Evolutionary conservation across 306 rosid species (phyloP).

Genomic region (Malus asiatica): DNA sequence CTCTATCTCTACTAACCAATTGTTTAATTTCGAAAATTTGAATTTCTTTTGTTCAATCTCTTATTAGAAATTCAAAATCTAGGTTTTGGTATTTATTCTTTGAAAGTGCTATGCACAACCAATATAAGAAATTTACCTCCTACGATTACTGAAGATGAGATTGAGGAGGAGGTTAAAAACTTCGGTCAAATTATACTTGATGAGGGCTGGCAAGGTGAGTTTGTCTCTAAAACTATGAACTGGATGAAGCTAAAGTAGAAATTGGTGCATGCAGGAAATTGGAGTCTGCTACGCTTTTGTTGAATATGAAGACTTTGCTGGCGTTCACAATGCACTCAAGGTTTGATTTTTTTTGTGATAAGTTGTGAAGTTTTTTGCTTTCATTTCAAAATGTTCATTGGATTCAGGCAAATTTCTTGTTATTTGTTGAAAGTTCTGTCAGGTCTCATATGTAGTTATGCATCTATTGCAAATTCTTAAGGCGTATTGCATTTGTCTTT

Average conservation of each 20-base stretch:
- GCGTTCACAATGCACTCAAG: conserved; percentile 83
- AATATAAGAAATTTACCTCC: conserved; percentile 78
- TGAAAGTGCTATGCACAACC: no score
- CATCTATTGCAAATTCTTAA: not conserved
- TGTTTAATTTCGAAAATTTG: no score
- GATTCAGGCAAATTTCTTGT: not conserved
- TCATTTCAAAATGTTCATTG: not conserved
- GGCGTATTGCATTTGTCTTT: not conserved
- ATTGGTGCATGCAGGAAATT: not conserved
- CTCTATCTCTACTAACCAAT: no score
- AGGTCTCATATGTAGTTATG: not conserved
- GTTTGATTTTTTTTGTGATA: conserved; percentile 23
- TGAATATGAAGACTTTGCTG: conserved; percentile 76
- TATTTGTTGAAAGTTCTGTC: not conserved
- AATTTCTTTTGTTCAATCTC: no score
- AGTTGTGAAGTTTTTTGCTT: not conserved
- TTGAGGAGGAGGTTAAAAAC: conserved; percentile 60
- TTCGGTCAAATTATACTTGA: conserved; percentile 72
- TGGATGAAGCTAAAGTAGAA: conserved; percentile 32
- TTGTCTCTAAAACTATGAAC: conserved; percentile 1
- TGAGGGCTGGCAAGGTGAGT: conserved; percentile 74
- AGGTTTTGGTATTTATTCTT: no score
- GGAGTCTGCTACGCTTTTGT: conserved; percentile 93
- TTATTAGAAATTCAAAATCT: no score
- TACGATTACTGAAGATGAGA: conserved; percentile 62